Percentiles rank a stretch among this genome's conserved stretches.
Evolutionary conservation across 108 stramenopile genomes (phyloP).

Genomic region (Conticribra guillardii): DNA sequence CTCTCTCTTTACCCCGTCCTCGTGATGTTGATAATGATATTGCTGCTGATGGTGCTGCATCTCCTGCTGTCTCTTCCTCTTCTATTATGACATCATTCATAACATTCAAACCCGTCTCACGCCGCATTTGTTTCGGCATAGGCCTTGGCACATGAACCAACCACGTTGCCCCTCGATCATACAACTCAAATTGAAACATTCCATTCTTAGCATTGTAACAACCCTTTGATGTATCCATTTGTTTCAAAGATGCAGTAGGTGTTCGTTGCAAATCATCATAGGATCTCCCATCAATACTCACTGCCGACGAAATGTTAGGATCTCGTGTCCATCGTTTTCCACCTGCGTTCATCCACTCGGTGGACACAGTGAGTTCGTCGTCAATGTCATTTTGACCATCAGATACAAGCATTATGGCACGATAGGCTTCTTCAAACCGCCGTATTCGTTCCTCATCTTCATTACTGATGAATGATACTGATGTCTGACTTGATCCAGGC

Average conservation of each 20-base stretch:
- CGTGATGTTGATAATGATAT: not conserved
- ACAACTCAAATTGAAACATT: constrained; percentile 10
- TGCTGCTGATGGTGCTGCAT: not conserved
- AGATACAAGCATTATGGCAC: constrained; percentile 70
- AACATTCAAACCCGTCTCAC: constrained; percentile 1
- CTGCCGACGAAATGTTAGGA: constrained; percentile 39
- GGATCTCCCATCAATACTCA: constrained; percentile 52
- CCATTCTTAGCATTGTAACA: constrained; percentile 20
- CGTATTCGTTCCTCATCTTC: constrained; percentile 56
- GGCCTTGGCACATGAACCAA: constrained; percentile 65
- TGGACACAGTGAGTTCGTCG: constrained; percentile 25
- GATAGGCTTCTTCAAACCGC: constrained; percentile 83
- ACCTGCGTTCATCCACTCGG: constrained; percentile 46
- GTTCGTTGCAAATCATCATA: constrained; percentile 69
- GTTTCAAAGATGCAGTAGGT: constrained; percentile 43
- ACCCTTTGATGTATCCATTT: constrained; percentile 21
- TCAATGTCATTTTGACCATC: constrained; percentile 23
- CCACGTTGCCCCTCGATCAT: constrained; percentile 74
- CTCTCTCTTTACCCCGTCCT: constrained; percentile 22
- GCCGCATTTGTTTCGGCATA: not conserved
- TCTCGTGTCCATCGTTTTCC: constrained; percentile 80
- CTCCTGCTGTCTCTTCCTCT: not conserved
- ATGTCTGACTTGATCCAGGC: constrained; percentile 1
- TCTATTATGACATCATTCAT: not conserved
- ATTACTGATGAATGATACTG: constrained; percentile 15